Conservation (phyloP, 306 rosid species). For the Canavalia ensiformis region DNA sequence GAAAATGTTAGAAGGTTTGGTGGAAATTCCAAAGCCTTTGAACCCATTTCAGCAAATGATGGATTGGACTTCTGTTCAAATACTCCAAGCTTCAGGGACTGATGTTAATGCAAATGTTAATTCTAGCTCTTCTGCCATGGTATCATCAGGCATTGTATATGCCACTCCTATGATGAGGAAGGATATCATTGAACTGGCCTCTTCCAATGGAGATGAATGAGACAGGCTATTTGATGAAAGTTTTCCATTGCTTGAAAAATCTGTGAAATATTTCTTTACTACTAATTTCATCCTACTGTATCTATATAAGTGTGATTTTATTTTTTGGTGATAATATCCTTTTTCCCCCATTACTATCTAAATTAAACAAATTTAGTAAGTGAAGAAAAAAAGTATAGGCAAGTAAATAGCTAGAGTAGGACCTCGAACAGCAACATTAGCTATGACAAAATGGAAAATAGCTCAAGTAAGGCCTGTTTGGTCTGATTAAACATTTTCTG, state of each 20-base stretch:
- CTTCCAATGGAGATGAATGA: background rate
- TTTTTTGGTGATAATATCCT: too few species aligned
- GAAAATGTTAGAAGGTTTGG: slow-evolving; percentile 60
- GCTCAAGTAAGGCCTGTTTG: too few species aligned
- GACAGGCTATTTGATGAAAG: background rate
- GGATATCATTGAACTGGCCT: background rate
- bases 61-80: background rate
- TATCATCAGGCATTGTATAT: background rate
- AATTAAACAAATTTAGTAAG: too few species aligned
- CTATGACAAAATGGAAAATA: too few species aligned
- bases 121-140: background rate
- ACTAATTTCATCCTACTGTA: background rate
- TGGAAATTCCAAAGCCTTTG: slow-evolving; percentile 49
- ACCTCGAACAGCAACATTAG: too few species aligned
- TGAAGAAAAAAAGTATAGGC: too few species aligned
- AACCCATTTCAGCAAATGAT: slow-evolving; percentile 45
- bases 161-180: background rate
- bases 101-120: too few species aligned
- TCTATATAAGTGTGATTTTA: background rate
- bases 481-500: too few species aligned
- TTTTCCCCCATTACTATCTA: too few species aligned
- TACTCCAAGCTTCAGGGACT: background rate
- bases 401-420: too few species aligned
- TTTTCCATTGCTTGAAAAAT: background rate
- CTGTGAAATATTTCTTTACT: background rate